phyloP scores from a whole-genome alignment of 2,329 filamentous ascomycete genomes.

The Rhexocercosporidium sp. region DNA sequence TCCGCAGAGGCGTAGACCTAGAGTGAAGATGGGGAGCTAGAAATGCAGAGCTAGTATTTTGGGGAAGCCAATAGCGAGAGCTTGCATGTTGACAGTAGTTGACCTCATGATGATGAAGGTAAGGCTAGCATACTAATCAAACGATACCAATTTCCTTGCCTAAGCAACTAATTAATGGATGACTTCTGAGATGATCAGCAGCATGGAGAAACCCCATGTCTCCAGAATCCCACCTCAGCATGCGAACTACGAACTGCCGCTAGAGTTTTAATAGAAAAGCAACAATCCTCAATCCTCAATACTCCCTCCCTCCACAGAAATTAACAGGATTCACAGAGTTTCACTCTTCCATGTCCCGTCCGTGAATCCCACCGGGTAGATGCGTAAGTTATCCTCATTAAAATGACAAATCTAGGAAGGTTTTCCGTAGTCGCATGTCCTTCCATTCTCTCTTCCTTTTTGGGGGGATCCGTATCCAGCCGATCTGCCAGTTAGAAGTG shows the following conservation, averaged over 20 bases:
- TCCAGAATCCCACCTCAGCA: constrained; percentile 11
- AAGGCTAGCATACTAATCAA: neutral
- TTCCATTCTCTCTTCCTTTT: neutral
- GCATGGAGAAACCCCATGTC: constrained; percentile 21
- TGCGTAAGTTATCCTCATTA: neutral
- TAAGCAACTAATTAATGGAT: too few relatives aligned
- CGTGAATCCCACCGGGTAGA: neutral
- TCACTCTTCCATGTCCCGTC: neutral
- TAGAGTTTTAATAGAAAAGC: neutral
- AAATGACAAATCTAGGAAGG: neutral
- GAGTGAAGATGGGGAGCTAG: neutral
- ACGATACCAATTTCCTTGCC: neutral
- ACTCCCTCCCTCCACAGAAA: too few relatives aligned
- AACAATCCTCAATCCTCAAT: too few relatives aligned
- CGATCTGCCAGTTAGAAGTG: neutral
- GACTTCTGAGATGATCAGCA: too few relatives aligned
- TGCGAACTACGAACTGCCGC: neutral
- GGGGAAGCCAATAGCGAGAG: constrained; percentile 4
- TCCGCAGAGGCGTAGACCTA: neutral
- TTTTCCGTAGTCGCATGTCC: neutral
- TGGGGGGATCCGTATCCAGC: neutral
- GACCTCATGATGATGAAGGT: neutral
- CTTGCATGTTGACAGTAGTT: neutral
- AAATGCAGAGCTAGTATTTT: constrained; percentile 5
- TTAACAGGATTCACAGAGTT: too few relatives aligned